phyloP scores from a whole-genome alignment of 768 basidiomycete species.

The Boletellus ananiceps region DNA sequence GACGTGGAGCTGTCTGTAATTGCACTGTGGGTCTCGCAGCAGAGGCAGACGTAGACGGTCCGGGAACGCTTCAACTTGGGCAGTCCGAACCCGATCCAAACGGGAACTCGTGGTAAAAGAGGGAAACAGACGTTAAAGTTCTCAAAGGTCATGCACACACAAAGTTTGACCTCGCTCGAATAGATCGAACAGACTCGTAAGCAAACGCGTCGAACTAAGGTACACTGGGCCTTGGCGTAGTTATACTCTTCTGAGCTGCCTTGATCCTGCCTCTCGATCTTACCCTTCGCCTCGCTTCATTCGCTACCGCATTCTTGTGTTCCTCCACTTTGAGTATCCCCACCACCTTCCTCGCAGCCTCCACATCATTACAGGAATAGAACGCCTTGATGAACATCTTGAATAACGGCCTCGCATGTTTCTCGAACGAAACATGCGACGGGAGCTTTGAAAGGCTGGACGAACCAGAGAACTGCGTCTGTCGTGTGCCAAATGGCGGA shows the following conservation, averaged over 20 bases:
- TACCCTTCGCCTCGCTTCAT: constrained; percentile 14
- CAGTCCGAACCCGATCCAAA: too few relatives aligned
- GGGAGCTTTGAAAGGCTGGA: constrained; percentile 37
- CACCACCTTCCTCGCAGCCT: constrained; percentile 49
- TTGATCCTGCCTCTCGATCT: constrained; percentile 20
- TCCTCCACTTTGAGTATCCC: constrained; percentile 50
- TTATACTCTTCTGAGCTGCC: constrained; percentile 2
- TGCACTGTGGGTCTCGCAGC: too few relatives aligned
- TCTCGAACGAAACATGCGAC: constrained; percentile 47
- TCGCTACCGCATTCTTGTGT: constrained; percentile 5
- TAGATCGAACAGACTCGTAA: too few relatives aligned
- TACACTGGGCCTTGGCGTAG: not conserved
- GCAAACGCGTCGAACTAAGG: not conserved
- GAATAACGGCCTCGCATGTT: constrained; percentile 64
- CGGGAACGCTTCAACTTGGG: too few relatives aligned
- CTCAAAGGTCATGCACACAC: too few relatives aligned
- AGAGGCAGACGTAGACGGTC: too few relatives aligned
- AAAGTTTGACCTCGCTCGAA: too few relatives aligned
- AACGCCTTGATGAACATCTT: constrained; percentile 70
- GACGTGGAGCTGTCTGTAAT: too few relatives aligned
- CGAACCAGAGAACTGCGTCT: not conserved
- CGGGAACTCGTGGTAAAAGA: too few relatives aligned
- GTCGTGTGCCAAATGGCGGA: constrained; percentile 45
- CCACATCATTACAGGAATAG: constrained; percentile 47
- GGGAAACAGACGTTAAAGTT: too few relatives aligned